A percentile compares a stretch with the other conserved stretches of the same genome.
These are phyloP conservation scores for Fusarium mundagurra DNA, from an alignment of 2,329 filamentous ascomycete species.

Conservation along the genomic window DNA sequence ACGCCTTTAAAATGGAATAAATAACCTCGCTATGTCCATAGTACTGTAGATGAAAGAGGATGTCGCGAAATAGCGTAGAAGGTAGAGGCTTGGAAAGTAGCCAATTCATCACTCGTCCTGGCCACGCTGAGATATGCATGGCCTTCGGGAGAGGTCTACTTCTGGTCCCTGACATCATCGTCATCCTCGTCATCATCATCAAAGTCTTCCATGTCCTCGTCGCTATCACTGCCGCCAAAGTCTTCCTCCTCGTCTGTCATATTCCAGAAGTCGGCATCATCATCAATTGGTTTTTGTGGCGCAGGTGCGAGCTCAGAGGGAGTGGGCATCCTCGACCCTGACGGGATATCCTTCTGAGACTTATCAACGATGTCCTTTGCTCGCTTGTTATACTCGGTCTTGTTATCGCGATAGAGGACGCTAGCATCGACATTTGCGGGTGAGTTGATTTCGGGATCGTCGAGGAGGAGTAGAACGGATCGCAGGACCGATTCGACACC, in stretches of 20 bases:
- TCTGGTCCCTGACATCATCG: conserved; percentile 53
- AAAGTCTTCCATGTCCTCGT: conserved; percentile 69
- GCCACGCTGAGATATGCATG: background rate
- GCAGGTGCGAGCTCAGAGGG: conserved; percentile 69
- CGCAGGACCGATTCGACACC: conserved; percentile 95
- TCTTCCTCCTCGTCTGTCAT: conserved; percentile 81
- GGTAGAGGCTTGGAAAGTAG: background rate
- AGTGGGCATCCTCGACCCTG: conserved; percentile 84
- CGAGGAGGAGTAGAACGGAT: conserved; percentile 89
- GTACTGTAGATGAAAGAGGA: conserved; percentile 31
- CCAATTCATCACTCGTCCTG: background rate
- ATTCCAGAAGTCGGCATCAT: conserved; percentile 85
- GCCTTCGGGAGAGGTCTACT: conserved; percentile 18
- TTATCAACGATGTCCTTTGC: conserved; percentile 76
- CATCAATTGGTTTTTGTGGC: conserved; percentile 68
- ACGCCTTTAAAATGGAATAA: conserved; percentile 34
- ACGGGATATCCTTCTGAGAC: conserved; percentile 83
- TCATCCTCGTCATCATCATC: conserved; percentile 68
- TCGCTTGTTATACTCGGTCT: conserved; percentile 73
- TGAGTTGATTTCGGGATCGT: conserved; percentile 92
- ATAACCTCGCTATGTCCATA: conserved; percentile 40
- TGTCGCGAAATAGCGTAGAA: background rate
- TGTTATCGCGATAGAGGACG: conserved; percentile 82
- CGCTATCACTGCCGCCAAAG: conserved; percentile 79
- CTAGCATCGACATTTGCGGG: conserved; percentile 95